These are phyloP conservation scores for Emericellopsis cladophorae DNA, from an alignment of 2,329 filamentous ascomycete genomes.

Conservation along the genomic window DNA sequence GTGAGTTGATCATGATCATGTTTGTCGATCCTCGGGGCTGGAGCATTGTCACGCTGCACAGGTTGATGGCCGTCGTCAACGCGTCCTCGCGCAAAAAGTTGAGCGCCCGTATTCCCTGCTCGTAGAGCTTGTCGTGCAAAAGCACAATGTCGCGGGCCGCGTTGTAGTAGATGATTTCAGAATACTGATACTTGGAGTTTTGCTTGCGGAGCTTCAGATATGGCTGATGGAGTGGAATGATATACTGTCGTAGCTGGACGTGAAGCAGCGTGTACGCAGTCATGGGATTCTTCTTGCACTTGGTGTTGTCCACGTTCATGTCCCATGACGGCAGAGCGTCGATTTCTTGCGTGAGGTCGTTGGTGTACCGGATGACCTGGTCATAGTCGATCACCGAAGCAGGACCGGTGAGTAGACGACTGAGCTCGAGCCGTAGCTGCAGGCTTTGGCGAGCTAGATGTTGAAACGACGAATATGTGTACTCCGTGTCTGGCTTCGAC, in stretches of 20 bases:
- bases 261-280: slow-evolving; percentile 48
- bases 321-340: slow-evolving; percentile 46
- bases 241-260: slow-evolving; percentile 48
- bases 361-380: slow-evolving; percentile 47
- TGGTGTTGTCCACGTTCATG: slow-evolving; percentile 20
- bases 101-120: slow-evolving; percentile 44
- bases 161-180: slow-evolving; percentile 51
- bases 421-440: slow-evolving; percentile 42
- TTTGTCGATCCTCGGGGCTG: slow-evolving; percentile 46
- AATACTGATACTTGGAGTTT: slow-evolving; percentile 49
- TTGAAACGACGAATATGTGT: slow-evolving; percentile 47
- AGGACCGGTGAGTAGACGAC: slow-evolving; percentile 40
- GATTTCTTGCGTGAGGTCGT: slow-evolving; percentile 48
- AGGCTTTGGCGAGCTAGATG: slow-evolving; percentile 43
- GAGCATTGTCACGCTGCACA: slow-evolving; percentile 47
- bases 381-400: slow-evolving; percentile 46
- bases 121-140: slow-evolving; percentile 46
- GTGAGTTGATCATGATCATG: slow-evolving; percentile 50
- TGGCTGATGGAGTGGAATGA: slow-evolving; percentile 47
- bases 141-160: slow-evolving; percentile 48
- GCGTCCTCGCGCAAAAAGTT: slow-evolving; percentile 49
- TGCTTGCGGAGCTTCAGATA: slow-evolving; percentile 46
- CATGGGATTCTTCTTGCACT: slow-evolving; percentile 37
- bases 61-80: slow-evolving; percentile 46
- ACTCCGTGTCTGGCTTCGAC: slow-evolving; percentile 37